These are phyloP conservation scores for Royoungia palumana DNA, from an alignment of 768 basidiomycete genomes.

Conservation along the genomic window DNA sequence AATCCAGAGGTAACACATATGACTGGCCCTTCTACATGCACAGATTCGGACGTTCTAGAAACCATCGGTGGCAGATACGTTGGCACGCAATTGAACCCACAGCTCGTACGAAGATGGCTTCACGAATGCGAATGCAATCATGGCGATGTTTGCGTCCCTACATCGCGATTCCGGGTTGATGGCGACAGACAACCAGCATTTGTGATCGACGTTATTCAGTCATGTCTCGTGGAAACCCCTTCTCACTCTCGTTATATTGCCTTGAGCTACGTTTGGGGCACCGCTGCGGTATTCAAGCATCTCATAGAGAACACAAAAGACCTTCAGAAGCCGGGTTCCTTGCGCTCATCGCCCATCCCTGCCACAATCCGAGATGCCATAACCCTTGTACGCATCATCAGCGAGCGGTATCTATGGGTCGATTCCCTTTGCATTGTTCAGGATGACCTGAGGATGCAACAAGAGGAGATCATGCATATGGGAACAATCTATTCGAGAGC, in stretches of 20 bases:
- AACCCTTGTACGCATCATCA: slow-evolving; percentile 17
- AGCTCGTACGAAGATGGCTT: slow-evolving; percentile 17
- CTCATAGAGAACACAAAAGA: slow-evolving; percentile 2
- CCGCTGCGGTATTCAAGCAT: slow-evolving; percentile 7
- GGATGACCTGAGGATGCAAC: slow-evolving; percentile 13
- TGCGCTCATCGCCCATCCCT: slow-evolving; percentile 11
- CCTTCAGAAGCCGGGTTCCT: slow-evolving; percentile 2
- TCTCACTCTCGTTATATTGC: slow-evolving; percentile 22
- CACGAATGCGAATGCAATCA: slow-evolving; percentile 13
- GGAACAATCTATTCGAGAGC: slow-evolving; percentile 16
- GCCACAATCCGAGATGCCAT: slow-evolving; percentile 25
- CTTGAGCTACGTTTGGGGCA: slow-evolving; percentile 25
- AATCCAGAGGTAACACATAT: no score
- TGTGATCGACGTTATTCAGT: slow-evolving; percentile 15
- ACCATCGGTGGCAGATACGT: slow-evolving; percentile 11
- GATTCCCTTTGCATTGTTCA: slow-evolving; percentile 25
- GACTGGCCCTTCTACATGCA: background rate
- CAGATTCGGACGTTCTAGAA: slow-evolving; percentile 2
- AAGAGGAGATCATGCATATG: slow-evolving; percentile 21
- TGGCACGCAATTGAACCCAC: background rate
- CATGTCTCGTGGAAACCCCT: slow-evolving; percentile 17
- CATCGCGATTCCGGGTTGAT: background rate
- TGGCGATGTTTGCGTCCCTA: slow-evolving; percentile 4
- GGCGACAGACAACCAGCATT: slow-evolving; percentile 5
- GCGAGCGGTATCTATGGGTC: slow-evolving; percentile 26